Base-by-base conservation (phyloP, 805 yeast species). In the Brettanomyces bruxellensis region DNA sequence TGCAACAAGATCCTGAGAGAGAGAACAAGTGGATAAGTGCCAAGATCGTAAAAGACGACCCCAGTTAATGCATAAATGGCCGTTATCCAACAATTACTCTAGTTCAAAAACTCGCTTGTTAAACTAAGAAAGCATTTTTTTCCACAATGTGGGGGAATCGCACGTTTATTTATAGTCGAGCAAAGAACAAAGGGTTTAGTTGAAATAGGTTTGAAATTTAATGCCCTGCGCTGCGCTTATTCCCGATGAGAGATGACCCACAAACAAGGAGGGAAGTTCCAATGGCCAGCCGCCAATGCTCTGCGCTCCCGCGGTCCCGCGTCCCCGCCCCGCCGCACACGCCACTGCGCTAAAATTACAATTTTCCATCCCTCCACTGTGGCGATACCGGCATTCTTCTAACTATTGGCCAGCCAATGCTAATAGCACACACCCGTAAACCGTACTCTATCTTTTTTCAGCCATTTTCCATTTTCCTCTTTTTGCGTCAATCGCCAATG, bases 21-120 rank as follows among this genome's bases (percentile, higher is more conserved):
- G 32, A 45, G 18, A 38, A 44, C 23, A 43, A 46, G 28, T 13
- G 45, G 37, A 41, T 45, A 37, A 13, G 28, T 38, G 40, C 32
- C 43, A 39, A 5, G 18, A 36, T 38, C 48, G 51, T 36, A 39
- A 35, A 11, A 40, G 35, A 22, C 41, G 46, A 23, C 49, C 41
- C 13, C 25, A 24, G 24, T 13, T 36, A 9, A 22, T 22, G 34
- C 14, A n/a, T 14, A 18, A 25, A 13, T 44, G 46, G 46, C 11
- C 11, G 32, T 28, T 28, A 28, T 28, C 32, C 28, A 35, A 30
- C 14, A 34, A 4, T 36, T 44, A 25, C 11, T 13, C 9, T 25
- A n/a, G 24, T 8, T 36, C 14, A 25, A 14, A 22, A 11, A 24
- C 11, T 18, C 22, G 32, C 28, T 28, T 28, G 11, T 7, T 28